phyloP scores from a whole-genome alignment of 2,329 filamentous ascomycete species.

The Neospermospora avenae region DNA sequence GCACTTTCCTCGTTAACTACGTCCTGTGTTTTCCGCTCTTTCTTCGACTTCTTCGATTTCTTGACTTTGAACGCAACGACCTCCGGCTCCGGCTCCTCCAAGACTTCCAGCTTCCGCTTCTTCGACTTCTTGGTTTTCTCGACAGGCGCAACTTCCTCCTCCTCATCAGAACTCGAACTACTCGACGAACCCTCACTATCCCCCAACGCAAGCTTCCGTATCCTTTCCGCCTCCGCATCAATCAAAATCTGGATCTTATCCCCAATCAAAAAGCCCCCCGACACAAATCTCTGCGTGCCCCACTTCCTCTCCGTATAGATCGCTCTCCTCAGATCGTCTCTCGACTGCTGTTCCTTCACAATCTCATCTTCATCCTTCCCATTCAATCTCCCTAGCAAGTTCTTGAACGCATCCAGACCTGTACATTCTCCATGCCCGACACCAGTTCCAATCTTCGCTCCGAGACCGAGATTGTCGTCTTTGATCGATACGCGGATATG shows the following conservation, averaged over 20 bases:
- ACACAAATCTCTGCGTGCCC: constrained; percentile 81
- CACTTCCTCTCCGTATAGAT: constrained; percentile 73
- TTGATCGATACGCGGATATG: constrained; percentile 84
- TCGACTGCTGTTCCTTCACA: constrained; percentile 64
- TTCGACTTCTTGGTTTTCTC: constrained; percentile 34
- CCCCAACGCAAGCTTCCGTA: constrained; percentile 29
- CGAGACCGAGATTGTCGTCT: constrained; percentile 87
- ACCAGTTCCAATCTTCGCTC: constrained; percentile 72
- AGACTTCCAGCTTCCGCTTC: constrained; percentile 35
- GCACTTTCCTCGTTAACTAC: constrained; percentile 24
- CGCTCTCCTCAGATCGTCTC: constrained; percentile 68
- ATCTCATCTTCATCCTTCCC: constrained; percentile 76
- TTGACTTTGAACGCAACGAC: constrained; percentile 27
- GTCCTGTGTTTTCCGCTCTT: constrained; percentile 20
- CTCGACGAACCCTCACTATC: constrained; percentile 10
- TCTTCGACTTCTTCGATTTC: constrained; percentile 29
- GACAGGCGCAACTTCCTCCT: constrained; percentile 19
- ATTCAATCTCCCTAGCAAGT: constrained; percentile 83
- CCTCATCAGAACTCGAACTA: constrained; percentile 17
- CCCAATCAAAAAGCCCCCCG: constrained; percentile 68
- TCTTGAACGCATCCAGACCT: constrained; percentile 82
- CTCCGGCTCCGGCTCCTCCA: constrained; percentile 19
- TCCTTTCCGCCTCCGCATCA: constrained; percentile 36
- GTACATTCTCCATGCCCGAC: constrained; percentile 68
- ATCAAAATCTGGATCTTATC: constrained; percentile 51